Evolutionary conservation across 1,284 basidiomycete genomes (phyloP).

Genomic region (Sanghuangporus weigelae): DNA sequence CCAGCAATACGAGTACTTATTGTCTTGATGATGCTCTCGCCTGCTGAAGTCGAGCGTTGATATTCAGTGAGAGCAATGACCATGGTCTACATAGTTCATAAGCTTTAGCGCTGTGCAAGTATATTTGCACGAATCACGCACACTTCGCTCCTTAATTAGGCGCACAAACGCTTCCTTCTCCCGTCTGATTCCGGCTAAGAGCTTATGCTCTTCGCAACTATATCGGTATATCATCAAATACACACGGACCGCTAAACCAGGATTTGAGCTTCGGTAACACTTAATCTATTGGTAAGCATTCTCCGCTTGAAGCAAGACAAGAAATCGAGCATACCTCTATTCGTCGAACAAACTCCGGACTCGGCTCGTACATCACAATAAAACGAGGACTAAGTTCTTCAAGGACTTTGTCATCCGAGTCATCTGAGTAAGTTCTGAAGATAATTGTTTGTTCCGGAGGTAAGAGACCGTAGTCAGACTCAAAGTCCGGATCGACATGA

Average conservation of each 20-base stretch:
- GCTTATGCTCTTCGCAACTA: constrained; percentile 94
- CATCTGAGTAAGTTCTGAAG: constrained; percentile 86
- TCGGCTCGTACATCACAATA: constrained; percentile 94
- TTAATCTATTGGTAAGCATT: constrained; percentile 27
- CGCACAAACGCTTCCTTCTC: constrained; percentile 96
- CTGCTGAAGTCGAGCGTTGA: constrained; percentile 35
- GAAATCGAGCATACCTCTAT: constrained; percentile 62
- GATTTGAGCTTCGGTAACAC: constrained; percentile 82
- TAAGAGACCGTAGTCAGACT: constrained; percentile 80
- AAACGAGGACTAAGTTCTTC: constrained; percentile 88
- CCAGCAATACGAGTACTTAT: constrained; percentile 89
- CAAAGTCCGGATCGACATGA: constrained; percentile 48
- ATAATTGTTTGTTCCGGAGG: constrained; percentile 78
- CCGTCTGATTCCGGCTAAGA: constrained; percentile 80
- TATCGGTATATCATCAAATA: constrained; percentile 94
- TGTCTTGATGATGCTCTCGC: constrained; percentile 71
- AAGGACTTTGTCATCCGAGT: constrained; percentile 87
- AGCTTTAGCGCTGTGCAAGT: background rate
- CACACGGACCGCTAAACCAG: constrained; percentile 79
- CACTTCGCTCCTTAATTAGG: constrained; percentile 88
- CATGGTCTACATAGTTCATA: constrained; percentile 62
- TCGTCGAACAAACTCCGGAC: constrained; percentile 86
- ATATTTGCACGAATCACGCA: constrained; percentile 35
- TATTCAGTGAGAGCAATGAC: constrained; percentile 84
- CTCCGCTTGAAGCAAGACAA: background rate